These are phyloP conservation scores for Plenodomus biglobosus DNA, from an alignment of 2,329 filamentous ascomycete genomes.

Conservation along the genomic window DNA sequence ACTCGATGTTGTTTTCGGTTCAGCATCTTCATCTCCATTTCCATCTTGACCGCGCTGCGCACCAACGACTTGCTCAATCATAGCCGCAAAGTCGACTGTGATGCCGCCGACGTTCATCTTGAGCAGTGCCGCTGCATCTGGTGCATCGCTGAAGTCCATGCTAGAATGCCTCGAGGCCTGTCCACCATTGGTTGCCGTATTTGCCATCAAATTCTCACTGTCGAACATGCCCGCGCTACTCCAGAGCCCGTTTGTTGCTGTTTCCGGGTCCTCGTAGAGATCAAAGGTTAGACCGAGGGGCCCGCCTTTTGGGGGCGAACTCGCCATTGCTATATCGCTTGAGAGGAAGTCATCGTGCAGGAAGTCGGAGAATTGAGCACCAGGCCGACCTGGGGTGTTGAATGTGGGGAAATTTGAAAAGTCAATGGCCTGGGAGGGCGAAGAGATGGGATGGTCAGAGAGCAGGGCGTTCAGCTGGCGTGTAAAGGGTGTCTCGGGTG, in stretches of 20 bases:
- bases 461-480: constrained; percentile 66
- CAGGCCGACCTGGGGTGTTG: constrained; percentile 29
- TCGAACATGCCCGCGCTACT: constrained; percentile 38
- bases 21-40: background rate
- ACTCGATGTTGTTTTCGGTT: background rate
- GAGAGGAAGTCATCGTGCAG: constrained; percentile 38
- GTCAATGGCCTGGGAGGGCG: constrained; percentile 35
- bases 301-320: constrained; percentile 35
- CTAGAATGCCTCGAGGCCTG: constrained; percentile 4
- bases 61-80: constrained; percentile 41
- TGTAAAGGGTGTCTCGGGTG: constrained; percentile 59
- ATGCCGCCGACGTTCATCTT: constrained; percentile 35
- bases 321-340: constrained; percentile 42
- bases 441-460: constrained; percentile 35
- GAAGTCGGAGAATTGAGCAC: constrained; percentile 32
- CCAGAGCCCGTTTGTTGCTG: constrained; percentile 39
- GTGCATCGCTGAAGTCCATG: constrained; percentile 8
- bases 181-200: constrained; percentile 10
- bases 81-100: constrained; percentile 39
- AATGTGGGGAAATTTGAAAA: constrained; percentile 42
- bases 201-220: constrained; percentile 31
- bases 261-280: constrained; percentile 43
- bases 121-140: constrained; percentile 14
- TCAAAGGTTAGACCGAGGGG: constrained; percentile 32
- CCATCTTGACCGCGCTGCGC: background rate